Conservation (phyloP, 805 yeast genomes). For the Teunomyces stri region DNA sequence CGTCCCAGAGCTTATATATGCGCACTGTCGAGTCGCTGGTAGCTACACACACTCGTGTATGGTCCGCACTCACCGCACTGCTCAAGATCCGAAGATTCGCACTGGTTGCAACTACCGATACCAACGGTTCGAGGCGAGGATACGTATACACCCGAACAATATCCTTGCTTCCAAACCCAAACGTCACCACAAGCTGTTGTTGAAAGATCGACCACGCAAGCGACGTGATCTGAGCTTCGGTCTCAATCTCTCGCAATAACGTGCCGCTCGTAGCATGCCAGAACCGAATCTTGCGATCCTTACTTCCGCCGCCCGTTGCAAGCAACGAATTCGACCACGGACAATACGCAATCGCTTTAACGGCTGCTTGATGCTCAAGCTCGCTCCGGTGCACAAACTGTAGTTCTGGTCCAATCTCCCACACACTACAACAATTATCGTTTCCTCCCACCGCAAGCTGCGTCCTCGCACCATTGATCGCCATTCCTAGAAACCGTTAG, state of each 20-base stretch:
- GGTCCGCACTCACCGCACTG: slow-evolving; percentile 66
- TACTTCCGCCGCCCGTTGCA: slow-evolving; percentile 90
- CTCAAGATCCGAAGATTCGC: slow-evolving; percentile 59
- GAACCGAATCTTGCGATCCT: slow-evolving; percentile 74
- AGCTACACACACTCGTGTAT: slow-evolving; percentile 63
- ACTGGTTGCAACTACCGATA: slow-evolving; percentile 47
- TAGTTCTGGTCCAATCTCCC: slow-evolving; percentile 53
- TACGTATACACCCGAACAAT: slow-evolving; percentile 63
- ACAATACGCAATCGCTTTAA: slow-evolving; percentile 85
- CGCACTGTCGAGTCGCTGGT: slow-evolving; percentile 76
- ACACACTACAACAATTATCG: slow-evolving; percentile 74
- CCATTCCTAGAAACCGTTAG: slow-evolving; percentile 46
- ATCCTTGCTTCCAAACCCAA: slow-evolving; percentile 67
- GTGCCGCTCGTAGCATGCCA: slow-evolving; percentile 88
- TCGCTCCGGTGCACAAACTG: slow-evolving; percentile 43
- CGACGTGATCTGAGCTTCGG: slow-evolving; percentile 77
- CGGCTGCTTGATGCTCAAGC: slow-evolving; percentile 78
- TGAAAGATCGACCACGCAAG: slow-evolving; percentile 67
- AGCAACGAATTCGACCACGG: slow-evolving; percentile 82
- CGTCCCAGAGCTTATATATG: slow-evolving; percentile 69
- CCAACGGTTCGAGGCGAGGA: slow-evolving; percentile 54
- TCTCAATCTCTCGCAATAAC: slow-evolving; percentile 50
- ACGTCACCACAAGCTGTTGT: slow-evolving; percentile 72
- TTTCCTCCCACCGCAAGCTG: slow-evolving; percentile 82
- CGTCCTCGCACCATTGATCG: slow-evolving; percentile 50